A percentile compares a stretch with the other conserved stretches of the same genome.
These are phyloP conservation scores for Pouteria campechiana DNA, from an alignment of 179 eudicot species.

Conservation along the genomic window DNA sequence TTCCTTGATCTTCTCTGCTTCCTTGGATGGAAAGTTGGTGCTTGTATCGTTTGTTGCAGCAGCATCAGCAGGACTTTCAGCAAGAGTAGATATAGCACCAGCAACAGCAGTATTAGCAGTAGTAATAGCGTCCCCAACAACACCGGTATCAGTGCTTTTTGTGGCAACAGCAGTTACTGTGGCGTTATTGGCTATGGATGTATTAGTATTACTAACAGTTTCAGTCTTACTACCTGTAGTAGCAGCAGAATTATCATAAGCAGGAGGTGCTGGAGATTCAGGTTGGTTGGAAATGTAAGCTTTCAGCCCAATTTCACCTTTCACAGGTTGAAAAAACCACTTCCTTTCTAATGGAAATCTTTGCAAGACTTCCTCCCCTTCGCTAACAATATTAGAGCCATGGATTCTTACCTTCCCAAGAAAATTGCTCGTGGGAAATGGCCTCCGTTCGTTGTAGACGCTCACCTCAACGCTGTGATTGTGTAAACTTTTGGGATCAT, in stretches of 20 bases:
- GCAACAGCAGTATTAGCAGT: slow-evolving; percentile 7
- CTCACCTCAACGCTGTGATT: slow-evolving; percentile 25
- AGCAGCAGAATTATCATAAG: not conserved
- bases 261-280: slow-evolving; percentile 14
- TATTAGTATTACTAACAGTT: not conserved
- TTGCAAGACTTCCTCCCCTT: slow-evolving; percentile 34
- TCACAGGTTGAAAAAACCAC: slow-evolving; percentile 33
- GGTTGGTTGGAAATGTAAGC: slow-evolving; percentile 57
- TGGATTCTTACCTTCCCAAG: slow-evolving; percentile 39
- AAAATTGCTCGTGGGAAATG: slow-evolving; percentile 19
- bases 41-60: not conserved
- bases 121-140: not conserved
- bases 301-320: slow-evolving; percentile 69
- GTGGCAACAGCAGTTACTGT: not conserved
- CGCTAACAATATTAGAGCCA: slow-evolving; percentile 41
- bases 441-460: slow-evolving; percentile 19
- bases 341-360: slow-evolving; percentile 43
- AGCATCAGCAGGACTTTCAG: not conserved
- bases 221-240: no score
- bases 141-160: slow-evolving; percentile 1
- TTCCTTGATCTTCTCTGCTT: not conserved
- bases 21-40: not conserved
- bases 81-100: not conserved
- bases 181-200: no score
- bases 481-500: slow-evolving; percentile 31